Conservation (phyloP, 805 yeast genomes). For the Candida adriatica region DNA sequence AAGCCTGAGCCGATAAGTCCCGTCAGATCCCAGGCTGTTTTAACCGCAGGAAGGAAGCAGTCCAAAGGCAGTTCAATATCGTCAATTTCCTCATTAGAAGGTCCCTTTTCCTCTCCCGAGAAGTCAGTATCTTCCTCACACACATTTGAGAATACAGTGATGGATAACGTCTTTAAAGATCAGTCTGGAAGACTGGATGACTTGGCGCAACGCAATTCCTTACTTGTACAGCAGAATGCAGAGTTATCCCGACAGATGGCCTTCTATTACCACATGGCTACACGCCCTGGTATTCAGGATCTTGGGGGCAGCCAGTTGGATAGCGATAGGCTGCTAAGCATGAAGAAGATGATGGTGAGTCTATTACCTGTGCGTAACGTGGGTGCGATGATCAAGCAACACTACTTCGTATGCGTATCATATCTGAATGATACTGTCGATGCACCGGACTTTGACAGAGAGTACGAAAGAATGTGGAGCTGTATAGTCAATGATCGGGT, state of each 20-base stretch:
- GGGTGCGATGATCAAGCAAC: conserved; percentile 9
- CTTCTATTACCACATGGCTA: conserved; percentile 3
- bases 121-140: not conserved
- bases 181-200: conserved; percentile 5
- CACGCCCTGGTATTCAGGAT: conserved; percentile 3
- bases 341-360: conserved; percentile 8
- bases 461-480: conserved; percentile 13
- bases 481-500: conserved; percentile 4
- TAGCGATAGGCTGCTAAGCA: conserved; percentile 2
- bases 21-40: not conserved
- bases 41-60: conserved; percentile 2
- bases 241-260: conserved; percentile 8
- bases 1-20: conserved; percentile 3
- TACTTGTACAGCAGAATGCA: conserved; percentile 6
- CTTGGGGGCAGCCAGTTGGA: conserved; percentile 3
- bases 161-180: conserved; percentile 4
- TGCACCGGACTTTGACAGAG: conserved; percentile 7
- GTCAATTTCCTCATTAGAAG: conserved; percentile 4
- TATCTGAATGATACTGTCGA: conserved; percentile 6
- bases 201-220: conserved; percentile 1
- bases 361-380: conserved; percentile 10
- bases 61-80: conserved; percentile 5
- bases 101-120: conserved; percentile 3
- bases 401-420: conserved; percentile 11
- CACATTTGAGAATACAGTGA: not conserved